These are phyloP conservation scores for Barnettozyma sp. DNA, from an alignment of 805 yeast species.

Conservation along the genomic window DNA sequence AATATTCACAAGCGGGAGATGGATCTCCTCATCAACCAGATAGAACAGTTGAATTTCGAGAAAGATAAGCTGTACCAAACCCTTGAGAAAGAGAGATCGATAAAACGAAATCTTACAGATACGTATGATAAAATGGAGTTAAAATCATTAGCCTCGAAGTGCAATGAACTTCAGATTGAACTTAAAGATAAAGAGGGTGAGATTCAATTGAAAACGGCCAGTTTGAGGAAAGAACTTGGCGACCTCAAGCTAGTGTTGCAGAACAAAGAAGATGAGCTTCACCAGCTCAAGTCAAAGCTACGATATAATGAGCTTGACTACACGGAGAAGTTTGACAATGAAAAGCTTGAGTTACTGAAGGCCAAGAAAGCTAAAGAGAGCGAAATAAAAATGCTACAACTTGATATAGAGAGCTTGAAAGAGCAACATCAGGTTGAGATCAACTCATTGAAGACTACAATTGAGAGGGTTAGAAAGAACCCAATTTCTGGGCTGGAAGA, in stretches of 20 bases:
- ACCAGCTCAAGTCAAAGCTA: slow-evolving; percentile 29
- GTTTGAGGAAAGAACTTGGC: slow-evolving; percentile 20
- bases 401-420: slow-evolving; percentile 33
- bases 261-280: slow-evolving; percentile 33
- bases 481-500: not conserved
- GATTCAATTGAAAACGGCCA: slow-evolving; percentile 17
- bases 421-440: slow-evolving; percentile 32
- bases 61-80: slow-evolving; percentile 32
- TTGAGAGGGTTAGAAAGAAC: slow-evolving; percentile 10
- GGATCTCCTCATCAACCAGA: slow-evolving; percentile 25
- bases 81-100: slow-evolving; percentile 27
- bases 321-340: slow-evolving; percentile 30
- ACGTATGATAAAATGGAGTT: slow-evolving; percentile 33
- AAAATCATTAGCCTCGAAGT: slow-evolving; percentile 30
- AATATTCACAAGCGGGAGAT: slow-evolving; percentile 27
- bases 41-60: slow-evolving; percentile 32
- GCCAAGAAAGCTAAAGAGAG: slow-evolving; percentile 34
- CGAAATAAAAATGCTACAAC: slow-evolving; percentile 30
- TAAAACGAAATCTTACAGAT: slow-evolving; percentile 13
- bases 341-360: slow-evolving; percentile 30
- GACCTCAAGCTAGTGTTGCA: slow-evolving; percentile 20
- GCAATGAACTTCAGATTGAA: slow-evolving; percentile 28
- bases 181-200: slow-evolving; percentile 19
- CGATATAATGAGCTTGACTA: slow-evolving; percentile 27
- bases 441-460: slow-evolving; percentile 26